phyloP scores from a whole-genome alignment of 2,329 filamentous ascomycete species.

The Aspergillus sp. region DNA sequence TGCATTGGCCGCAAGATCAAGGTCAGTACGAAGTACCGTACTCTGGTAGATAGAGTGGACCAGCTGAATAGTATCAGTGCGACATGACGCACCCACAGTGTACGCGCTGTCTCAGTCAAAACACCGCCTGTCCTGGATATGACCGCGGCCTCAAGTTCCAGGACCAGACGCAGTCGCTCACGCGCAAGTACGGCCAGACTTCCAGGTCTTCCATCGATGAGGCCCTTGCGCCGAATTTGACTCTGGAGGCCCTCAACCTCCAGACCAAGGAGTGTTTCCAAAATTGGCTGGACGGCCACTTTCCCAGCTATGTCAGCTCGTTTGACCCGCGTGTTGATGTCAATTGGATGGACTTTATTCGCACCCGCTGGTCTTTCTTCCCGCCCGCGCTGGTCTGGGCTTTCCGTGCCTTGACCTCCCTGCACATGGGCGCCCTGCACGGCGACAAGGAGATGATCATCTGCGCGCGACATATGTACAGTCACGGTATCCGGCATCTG shows the following conservation, averaged over 20 bases:
- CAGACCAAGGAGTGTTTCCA: conserved; percentile 13
- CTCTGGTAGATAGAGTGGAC: not conserved
- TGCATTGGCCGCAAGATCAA: conserved; percentile 14
- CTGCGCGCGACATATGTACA: conserved; percentile 14
- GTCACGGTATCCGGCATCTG: conserved; percentile 7
- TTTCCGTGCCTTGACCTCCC: conserved; percentile 11
- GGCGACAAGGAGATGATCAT: not conserved
- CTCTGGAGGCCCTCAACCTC: conserved; percentile 1
- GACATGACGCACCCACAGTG: not conserved
- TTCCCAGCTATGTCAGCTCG: not conserved
- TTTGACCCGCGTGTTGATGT: not conserved
- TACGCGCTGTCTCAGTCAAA: not conserved
- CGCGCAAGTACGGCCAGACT: not conserved
- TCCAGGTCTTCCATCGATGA: conserved; percentile 5
- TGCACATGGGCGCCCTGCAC: conserved; percentile 6
- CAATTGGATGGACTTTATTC: conserved; percentile 16
- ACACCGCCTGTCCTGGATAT: not conserved
- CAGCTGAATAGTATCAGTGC: not conserved
- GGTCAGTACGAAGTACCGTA: conserved; percentile 1
- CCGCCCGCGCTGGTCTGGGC: conserved; percentile 10
- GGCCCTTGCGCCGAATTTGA: conserved; percentile 6
- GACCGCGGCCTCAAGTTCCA: not conserved
- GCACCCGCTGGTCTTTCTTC: not conserved
- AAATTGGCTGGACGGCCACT: conserved; percentile 6
- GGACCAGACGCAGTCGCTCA: not conserved